A percentile compares a stretch with the other conserved stretches of the same genome.
Evolutionary conservation across 2,329 filamentous ascomycete genomes (phyloP).

Genomic region (Ascomycota sp.): DNA sequence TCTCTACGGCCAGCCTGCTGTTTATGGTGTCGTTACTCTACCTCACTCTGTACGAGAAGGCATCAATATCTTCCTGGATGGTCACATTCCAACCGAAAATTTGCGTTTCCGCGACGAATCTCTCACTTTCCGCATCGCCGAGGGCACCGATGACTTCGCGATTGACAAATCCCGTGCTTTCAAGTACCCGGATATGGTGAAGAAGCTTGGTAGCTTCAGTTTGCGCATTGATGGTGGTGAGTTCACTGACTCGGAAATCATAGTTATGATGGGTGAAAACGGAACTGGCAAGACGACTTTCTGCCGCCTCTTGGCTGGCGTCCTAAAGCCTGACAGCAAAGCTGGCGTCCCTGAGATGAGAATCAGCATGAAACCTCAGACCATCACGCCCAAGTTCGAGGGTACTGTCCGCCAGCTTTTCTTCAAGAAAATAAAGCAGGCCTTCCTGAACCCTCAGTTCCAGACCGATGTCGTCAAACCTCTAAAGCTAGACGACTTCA

Average conservation of each 20-base stretch:
- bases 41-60: constrained; percentile 92
- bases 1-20: constrained; percentile 80
- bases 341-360: constrained; percentile 73
- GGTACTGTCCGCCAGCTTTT: constrained; percentile 94
- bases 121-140: constrained; percentile 80
- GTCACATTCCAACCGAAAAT: constrained; percentile 95
- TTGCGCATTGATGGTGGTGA: constrained; percentile 59
- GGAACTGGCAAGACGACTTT: constrained; percentile 98
- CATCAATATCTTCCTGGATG: constrained; percentile 98
- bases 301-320: constrained; percentile 85
- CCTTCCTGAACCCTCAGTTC: constrained; percentile 92
- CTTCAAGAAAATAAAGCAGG: constrained; percentile 98
- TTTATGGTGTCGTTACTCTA: constrained; percentile 93
- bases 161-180: constrained; percentile 70
- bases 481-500: constrained; percentile 96
- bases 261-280: constrained; percentile 99
- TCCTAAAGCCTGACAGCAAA: constrained; percentile 67
- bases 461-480: constrained; percentile 99
- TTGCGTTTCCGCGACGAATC: constrained; percentile 94
- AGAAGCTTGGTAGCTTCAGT: constrained; percentile 75
- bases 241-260: constrained; percentile 94
- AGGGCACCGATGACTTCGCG: constrained; percentile 71
- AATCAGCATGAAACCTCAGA: constrained; percentile 98
- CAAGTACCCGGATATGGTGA: constrained; percentile 73
- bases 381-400: constrained; percentile 93